phyloP scores from a whole-genome alignment of 2,329 filamentous ascomycete genomes.

The Setomelanomma holmii region DNA sequence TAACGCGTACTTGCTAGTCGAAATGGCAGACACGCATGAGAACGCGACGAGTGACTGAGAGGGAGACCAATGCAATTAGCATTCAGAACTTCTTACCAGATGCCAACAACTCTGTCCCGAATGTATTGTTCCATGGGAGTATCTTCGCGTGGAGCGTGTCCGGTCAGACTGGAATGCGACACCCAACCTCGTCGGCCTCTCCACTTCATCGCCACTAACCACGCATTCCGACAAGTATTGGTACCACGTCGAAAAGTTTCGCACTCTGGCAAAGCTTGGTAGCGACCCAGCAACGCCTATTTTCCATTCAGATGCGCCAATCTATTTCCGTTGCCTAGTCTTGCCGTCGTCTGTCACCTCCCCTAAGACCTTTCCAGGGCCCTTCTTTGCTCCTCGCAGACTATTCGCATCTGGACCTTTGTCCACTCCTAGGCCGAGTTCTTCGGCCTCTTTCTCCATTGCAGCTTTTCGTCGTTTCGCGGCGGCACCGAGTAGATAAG shows the following conservation, averaged over 20 bases:
- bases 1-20: no score
- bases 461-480: slow-evolving; percentile 69
- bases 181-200: neutral
- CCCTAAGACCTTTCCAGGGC: slow-evolving; percentile 20
- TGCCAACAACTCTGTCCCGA: no score
- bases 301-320: slow-evolving; percentile 7
- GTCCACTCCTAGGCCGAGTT: slow-evolving; percentile 45
- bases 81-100: no score
- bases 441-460: slow-evolving; percentile 61
- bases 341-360: slow-evolving; percentile 53
- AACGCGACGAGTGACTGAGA: no score
- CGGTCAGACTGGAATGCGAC: slow-evolving; percentile 7
- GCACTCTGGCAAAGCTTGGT: slow-evolving; percentile 18
- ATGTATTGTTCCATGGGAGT: neutral
- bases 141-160: neutral
- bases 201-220: neutral
- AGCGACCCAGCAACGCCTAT: slow-evolving; percentile 15
- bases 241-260: slow-evolving; percentile 25
- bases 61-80: no score
- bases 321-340: slow-evolving; percentile 67
- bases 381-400: slow-evolving; percentile 34
- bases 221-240: slow-evolving; percentile 24
- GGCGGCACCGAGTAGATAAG: slow-evolving; percentile 74
- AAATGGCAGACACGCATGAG: no score
- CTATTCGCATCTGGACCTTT: slow-evolving; percentile 41